Evolutionary conservation across 2,329 filamentous ascomycete species (phyloP).

Genomic region (Microdochium bolleyi): DNA sequence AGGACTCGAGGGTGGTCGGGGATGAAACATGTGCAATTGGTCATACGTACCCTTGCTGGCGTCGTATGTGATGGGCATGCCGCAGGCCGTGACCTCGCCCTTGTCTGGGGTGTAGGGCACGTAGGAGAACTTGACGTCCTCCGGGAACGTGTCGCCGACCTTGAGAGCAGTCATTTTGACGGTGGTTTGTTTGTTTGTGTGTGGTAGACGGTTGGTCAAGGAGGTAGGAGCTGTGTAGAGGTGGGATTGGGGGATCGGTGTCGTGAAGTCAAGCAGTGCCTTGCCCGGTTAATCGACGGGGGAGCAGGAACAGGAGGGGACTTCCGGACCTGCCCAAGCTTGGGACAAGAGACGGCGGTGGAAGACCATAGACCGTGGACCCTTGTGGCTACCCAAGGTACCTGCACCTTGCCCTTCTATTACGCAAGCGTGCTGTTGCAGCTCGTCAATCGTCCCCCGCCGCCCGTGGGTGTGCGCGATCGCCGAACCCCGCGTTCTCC

Average conservation of each 20-base stretch:
- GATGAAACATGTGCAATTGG: too few species aligned
- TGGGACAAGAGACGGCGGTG: background rate
- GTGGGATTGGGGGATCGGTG: too few species aligned
- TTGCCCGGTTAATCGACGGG: too few species aligned
- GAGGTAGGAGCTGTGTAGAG: background rate
- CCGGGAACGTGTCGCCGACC: conserved; percentile 59
- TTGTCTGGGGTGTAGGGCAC: conserved; percentile 54
- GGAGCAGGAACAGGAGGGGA: too few species aligned
- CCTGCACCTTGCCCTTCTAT: too few species aligned
- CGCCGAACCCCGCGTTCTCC: too few species aligned
- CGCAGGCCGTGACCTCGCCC: conserved; percentile 52
- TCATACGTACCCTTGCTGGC: conserved; percentile 73
- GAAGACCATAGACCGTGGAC: background rate
- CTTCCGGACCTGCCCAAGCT: background rate
- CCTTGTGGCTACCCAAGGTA: background rate
- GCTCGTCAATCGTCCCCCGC: too few species aligned
- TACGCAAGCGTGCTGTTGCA: too few species aligned
- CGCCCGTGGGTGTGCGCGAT: too few species aligned
- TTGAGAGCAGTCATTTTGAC: conserved; percentile 38
- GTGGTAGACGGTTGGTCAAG: background rate
- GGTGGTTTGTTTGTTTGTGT: background rate
- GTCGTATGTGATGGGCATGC: conserved; percentile 62
- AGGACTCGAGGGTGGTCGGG: too few species aligned
- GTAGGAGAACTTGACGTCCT: conserved; percentile 60
- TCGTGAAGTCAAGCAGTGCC: too few species aligned